These are phyloP conservation scores for Isatis tinctoria DNA, from an alignment of 345 rosid genomes.

Conservation along the genomic window DNA sequence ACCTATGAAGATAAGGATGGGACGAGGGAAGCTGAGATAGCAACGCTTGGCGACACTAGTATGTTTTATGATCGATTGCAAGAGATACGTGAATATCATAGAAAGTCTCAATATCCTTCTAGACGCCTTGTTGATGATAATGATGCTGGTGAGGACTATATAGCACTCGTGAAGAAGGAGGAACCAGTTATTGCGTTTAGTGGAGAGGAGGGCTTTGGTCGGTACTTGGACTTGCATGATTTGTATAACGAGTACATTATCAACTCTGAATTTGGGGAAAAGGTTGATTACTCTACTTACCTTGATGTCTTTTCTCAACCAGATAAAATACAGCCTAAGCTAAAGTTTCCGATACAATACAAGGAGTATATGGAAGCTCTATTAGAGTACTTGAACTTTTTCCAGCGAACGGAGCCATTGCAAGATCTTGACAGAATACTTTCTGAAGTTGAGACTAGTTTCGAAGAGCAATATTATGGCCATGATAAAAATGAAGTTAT, in stretches of 20 bases:
- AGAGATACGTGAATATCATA: not conserved
- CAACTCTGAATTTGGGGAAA: slow-evolving; percentile 79
- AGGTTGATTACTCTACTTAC: slow-evolving; percentile 69
- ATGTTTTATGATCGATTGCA: slow-evolving; percentile 18
- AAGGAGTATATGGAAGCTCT: slow-evolving; percentile 65
- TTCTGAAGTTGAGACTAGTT: slow-evolving; percentile 52
- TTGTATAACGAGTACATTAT: slow-evolving; percentile 68
- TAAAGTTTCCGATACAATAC: slow-evolving; percentile 68
- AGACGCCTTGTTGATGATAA: no score
- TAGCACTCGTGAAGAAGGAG: slow-evolving; percentile 57
- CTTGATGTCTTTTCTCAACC: slow-evolving; percentile 62
- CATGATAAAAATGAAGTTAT: slow-evolving; percentile 44
- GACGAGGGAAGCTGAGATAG: not conserved
- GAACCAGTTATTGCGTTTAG: slow-evolving; percentile 75
- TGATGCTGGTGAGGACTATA: slow-evolving; percentile 60
- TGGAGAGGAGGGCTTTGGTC: slow-evolving; percentile 89
- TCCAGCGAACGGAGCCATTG: slow-evolving; percentile 83
- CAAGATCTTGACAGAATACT: slow-evolving; percentile 85
- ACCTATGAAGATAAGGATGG: slow-evolving; percentile 57
- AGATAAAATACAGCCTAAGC: not conserved
- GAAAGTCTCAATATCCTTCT: not conserved
- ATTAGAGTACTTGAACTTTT: slow-evolving; percentile 69
- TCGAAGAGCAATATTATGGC: no score
- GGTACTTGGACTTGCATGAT: slow-evolving; percentile 81
- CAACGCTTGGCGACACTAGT: not conserved